Evolutionary conservation across 495 filamentous ascomycete genomes (phyloP).

Genomic region (Penicillium coffeae): DNA sequence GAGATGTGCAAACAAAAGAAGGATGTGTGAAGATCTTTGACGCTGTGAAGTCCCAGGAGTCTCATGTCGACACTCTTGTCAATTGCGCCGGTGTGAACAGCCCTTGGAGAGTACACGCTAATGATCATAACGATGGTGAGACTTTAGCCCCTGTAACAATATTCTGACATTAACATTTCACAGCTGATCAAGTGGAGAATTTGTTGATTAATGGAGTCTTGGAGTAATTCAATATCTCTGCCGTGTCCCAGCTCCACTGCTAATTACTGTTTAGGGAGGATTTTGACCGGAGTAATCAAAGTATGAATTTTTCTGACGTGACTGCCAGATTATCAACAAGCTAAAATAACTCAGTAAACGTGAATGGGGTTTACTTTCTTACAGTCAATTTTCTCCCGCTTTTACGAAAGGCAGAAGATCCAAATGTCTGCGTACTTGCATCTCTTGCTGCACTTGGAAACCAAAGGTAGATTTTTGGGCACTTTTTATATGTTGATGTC

Average conservation of each 20-base stretch:
- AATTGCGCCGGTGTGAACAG: conserved; percentile 12
- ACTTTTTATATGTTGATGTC: not conserved
- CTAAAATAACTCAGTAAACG: conserved; percentile 5
- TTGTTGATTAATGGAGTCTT: conserved; percentile 13
- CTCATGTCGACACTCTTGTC: conserved; percentile 16
- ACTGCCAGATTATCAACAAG: too few relatives aligned
- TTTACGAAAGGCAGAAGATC: conserved; percentile 6
- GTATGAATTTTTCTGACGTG: too few relatives aligned
- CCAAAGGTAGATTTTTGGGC: conserved; percentile 4
- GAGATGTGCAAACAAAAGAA: conserved; percentile 11
- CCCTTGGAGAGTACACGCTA: conserved; percentile 7
- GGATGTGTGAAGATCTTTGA: conserved; percentile 13
- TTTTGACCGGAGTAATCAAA: too few relatives aligned
- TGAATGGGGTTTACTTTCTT: conserved; percentile 8
- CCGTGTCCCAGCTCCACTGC: too few relatives aligned
- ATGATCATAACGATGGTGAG: conserved; percentile 13
- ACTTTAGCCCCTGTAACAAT: not conserved
- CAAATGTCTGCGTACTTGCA: conserved; percentile 8
- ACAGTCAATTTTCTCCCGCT: conserved; percentile 8
- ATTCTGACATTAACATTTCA: not conserved
- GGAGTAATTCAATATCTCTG: conserved; percentile 11
- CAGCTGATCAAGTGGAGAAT: conserved; percentile 19
- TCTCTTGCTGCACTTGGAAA: conserved; percentile 9
- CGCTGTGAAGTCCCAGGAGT: conserved; percentile 4
- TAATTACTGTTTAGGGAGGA: not conserved